Conservation (phyloP, 306 rosid species). For the Ochetophila trinervis region DNA sequence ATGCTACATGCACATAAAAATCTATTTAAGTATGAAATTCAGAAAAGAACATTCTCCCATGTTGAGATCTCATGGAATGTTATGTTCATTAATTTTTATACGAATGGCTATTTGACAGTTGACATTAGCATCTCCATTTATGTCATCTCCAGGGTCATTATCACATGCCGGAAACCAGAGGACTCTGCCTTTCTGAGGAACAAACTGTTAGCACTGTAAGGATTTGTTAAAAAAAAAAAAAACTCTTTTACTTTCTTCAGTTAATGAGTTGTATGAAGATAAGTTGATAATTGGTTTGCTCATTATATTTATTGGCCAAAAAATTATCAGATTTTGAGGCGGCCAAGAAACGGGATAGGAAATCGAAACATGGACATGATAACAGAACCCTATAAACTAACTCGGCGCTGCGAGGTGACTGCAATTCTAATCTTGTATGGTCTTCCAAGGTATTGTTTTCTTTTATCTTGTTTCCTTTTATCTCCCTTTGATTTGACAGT, state of each 20-base stretch:
- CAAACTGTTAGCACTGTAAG: constrained; percentile 64
- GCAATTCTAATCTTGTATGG: constrained; percentile 92
- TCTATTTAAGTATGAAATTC: no score
- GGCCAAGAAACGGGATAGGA: constrained; percentile 48
- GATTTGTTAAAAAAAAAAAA: background rate
- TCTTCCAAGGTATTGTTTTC: constrained; percentile 74
- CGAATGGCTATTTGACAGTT: no score
- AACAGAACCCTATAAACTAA: constrained; percentile 57
- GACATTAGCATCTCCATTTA: background rate
- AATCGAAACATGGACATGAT: constrained; percentile 36
- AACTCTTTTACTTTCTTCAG: background rate
- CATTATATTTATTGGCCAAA: background rate
- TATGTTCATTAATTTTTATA: no score
- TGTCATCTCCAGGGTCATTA: constrained; percentile 47
- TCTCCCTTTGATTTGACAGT: constrained; percentile 19
- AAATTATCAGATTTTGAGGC: constrained; percentile 41
- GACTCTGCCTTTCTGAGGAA: constrained; percentile 68
- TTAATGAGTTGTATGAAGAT: background rate
- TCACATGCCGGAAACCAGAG: constrained; percentile 66
- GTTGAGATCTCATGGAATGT: no score
- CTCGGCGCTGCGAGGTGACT: constrained; percentile 87
- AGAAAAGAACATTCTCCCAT: no score
- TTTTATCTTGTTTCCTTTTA: constrained; percentile 12
- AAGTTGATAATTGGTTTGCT: background rate
- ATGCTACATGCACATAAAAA: background rate